Base-by-base conservation (phyloP, 768 basidiomycete species). In the Lentinula detonsa region DNA sequence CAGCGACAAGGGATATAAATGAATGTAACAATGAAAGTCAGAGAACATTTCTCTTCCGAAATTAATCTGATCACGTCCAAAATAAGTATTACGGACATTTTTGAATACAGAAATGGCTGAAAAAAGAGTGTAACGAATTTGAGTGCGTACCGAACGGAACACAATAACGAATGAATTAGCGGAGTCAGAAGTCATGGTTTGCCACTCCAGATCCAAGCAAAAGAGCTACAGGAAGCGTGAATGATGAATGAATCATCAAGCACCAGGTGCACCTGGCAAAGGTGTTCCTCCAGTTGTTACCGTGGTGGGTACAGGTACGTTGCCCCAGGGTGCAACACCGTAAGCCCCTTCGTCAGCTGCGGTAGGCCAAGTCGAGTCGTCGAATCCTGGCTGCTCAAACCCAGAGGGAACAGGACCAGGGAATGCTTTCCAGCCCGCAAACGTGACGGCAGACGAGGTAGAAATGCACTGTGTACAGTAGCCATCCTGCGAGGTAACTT, bases 361-460 rank as follows among this genome's bases (percentile, higher is more conserved):
- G 5, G 3, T 10, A 21, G 56, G 49, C 61, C 61, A 62, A 18
- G 13, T 16, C n/a, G 61, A 62, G 28, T 62, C 61, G 43, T 62
- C 61, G 7, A 51, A 58, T 1, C 42, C 57, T 40, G 57, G 57
- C 33, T 35, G 57, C 37, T 62, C 34, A 49, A 52, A 61, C n/a
- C 54, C 54, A 46, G 37, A 13, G 15, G 61, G 61, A 43, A 51
- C 50, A 18, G 46, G 18, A n/a, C 50, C 50, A 16, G 45, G 45
- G 57, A 42, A 39, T 42, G 61, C 35, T 39, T 58, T 62, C 61
- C 61, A 62, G 3, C n/a, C 37, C 5, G 4, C 28, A 21, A 23
- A 35, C 4, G 61, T 50, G 46, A 58, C 57, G 45, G 49, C 16
- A 40, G 13, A 34, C 16, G 33, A 43, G 10, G 43, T 45, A 31